Evolutionary conservation across 352 stramenopile species (phyloP).

Genomic region (Saprolegnia diclina): DNA sequence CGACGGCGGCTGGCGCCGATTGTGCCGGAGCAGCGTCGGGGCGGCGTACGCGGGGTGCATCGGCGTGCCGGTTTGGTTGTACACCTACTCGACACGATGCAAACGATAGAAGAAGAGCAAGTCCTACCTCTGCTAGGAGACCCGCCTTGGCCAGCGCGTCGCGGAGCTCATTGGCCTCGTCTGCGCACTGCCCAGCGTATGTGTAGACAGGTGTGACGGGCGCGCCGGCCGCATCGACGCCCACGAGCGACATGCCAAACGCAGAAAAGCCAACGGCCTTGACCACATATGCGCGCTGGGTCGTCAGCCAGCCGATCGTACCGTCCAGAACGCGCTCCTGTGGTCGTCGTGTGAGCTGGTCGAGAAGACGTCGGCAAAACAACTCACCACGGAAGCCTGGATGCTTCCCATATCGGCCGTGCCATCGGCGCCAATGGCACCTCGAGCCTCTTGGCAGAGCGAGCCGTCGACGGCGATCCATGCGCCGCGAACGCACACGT

Average conservation of each 20-base stretch:
- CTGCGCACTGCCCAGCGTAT: conserved; percentile 54
- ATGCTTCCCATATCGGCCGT: conserved; percentile 52
- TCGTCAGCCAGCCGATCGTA: conserved; percentile 44
- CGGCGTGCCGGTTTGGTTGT: conserved; percentile 65
- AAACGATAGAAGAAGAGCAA: neutral
- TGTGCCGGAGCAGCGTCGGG: conserved; percentile 63
- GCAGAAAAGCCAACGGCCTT: conserved; percentile 86
- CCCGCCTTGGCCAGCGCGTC: conserved; percentile 37
- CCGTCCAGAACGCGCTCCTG: conserved; percentile 44
- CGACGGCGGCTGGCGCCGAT: conserved; percentile 40
- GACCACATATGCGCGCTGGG: conserved; percentile 41
- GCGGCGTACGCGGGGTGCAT: conserved; percentile 88
- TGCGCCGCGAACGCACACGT: conserved; percentile 50
- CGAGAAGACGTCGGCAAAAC: neutral
- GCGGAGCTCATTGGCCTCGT: conserved; percentile 47
- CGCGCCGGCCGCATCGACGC: conserved; percentile 60
- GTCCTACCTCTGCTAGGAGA: conserved; percentile 40
- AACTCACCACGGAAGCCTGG: conserved; percentile 32
- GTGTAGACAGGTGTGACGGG: conserved; percentile 75
- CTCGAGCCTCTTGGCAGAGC: conserved; percentile 52
- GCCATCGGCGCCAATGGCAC: conserved; percentile 45
- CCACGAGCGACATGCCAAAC: conserved; percentile 93
- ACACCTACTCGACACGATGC: conserved; percentile 2
- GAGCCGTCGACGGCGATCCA: conserved; percentile 63
- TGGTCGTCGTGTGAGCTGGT: neutral